Percentiles rank a stretch among this genome's conserved stretches.
These are phyloP conservation scores for Phytophthora capsici DNA, from an alignment of 352 stramenopile genomes.

Conservation along the genomic window DNA sequence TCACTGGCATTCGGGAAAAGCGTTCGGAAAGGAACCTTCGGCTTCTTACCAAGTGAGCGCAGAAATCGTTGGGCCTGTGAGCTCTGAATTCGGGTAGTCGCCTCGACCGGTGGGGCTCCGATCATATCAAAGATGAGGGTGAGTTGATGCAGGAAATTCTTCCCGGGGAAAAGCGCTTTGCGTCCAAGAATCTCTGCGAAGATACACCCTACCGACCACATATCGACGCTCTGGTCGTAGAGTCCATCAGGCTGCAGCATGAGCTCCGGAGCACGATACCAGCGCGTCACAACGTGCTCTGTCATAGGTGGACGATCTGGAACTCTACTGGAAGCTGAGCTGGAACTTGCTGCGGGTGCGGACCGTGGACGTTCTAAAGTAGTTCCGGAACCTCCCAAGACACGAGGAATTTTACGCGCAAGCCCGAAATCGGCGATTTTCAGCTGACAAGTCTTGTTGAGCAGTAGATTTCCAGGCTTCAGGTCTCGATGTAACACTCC, in stretches of 20 bases:
- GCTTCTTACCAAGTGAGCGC: conserved; percentile 63
- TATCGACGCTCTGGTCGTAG: conserved; percentile 90
- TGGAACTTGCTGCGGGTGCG: conserved; percentile 40
- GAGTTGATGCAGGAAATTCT: conserved; percentile 86
- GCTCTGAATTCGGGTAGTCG: conserved; percentile 66
- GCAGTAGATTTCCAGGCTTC: conserved; percentile 83
- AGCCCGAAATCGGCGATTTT: conserved; percentile 88
- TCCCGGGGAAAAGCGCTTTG: conserved; percentile 77
- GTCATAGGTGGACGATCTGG: conserved; percentile 65
- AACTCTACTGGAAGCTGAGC: conserved; percentile 9
- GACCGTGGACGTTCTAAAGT: conserved; percentile 52
- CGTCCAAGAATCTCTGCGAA: conserved; percentile 81
- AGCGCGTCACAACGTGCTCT: conserved; percentile 89
- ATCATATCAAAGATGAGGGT: conserved; percentile 83
- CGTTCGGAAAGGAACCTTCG: conserved; percentile 54
- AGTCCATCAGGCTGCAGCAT: conserved; percentile 91
- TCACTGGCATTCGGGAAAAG: conserved; percentile 64
- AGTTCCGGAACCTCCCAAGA: not conserved
- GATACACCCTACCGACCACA: conserved; percentile 91
- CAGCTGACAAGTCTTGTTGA: conserved; percentile 80
- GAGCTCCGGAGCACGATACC: conserved; percentile 92
- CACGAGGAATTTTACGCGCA: conserved; percentile 59
- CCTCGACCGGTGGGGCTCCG: conserved; percentile 56
- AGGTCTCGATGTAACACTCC: conserved; percentile 84
- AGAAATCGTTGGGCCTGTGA: conserved; percentile 77